Percentiles rank a stretch among this genome's conserved stretches.
phyloP scores from a whole-genome alignment of 2,329 filamentous ascomycete species.

The Exophiala dermatitidis region DNA sequence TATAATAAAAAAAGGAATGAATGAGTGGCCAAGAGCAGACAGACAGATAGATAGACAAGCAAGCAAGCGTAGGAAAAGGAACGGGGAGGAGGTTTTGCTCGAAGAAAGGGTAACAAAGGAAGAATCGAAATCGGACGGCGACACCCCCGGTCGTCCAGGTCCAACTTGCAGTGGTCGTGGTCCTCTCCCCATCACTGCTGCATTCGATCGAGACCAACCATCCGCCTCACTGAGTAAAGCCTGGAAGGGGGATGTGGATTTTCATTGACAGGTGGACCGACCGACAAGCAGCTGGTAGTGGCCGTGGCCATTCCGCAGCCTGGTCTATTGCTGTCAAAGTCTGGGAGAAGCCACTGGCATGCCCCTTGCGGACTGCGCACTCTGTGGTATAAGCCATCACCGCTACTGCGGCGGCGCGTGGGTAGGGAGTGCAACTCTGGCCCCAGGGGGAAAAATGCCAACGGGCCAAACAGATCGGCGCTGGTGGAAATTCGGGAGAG shows the following conservation, averaged over 20 bases:
- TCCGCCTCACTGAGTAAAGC: too few relatives aligned
- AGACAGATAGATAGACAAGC: neutral
- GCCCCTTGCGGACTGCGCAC: neutral
- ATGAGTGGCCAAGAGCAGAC: neutral
- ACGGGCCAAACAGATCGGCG: neutral
- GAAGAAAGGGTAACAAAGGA: constrained; percentile 4
- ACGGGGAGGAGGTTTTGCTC: constrained; percentile 10
- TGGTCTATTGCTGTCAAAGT: neutral
- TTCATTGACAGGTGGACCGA: too few relatives aligned
- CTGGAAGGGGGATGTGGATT: neutral
- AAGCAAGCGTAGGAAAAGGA: constrained; percentile 7
- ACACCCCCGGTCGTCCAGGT: neutral
- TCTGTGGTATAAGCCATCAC: neutral
- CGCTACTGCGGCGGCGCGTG: neutral
- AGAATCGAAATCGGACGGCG: neutral
- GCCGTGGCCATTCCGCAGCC: neutral
- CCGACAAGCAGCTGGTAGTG: too few relatives aligned
- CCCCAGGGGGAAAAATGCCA: neutral
- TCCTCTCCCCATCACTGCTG: too few relatives aligned
- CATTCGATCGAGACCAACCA: too few relatives aligned
- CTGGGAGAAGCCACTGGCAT: neutral
- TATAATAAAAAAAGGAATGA: constrained; percentile 11
- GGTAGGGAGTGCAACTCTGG: neutral
- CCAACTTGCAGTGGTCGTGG: too few relatives aligned
- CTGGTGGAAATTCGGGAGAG: constrained; percentile 19